Conservation (phyloP, 352 stramenopile species). For the Phytopythium litorale region DNA sequence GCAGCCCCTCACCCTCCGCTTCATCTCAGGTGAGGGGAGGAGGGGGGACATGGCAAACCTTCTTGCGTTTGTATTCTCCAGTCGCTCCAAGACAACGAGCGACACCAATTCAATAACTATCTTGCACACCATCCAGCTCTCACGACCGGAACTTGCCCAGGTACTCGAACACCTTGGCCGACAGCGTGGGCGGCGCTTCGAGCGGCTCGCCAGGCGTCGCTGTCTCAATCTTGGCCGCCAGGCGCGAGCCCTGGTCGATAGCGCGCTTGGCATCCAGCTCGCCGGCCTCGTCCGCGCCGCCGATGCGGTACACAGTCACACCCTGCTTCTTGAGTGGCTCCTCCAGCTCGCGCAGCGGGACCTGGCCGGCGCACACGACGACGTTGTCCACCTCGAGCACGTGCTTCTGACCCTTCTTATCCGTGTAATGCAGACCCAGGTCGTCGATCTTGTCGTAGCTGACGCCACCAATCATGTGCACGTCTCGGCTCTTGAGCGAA, state of each 20-base stretch:
- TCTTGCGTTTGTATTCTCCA: neutral
- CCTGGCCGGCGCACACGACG: slow-evolving; percentile 95
- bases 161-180: slow-evolving; percentile 47
- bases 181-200: slow-evolving; percentile 32
- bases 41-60: slow-evolving; percentile 2
- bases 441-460: slow-evolving; percentile 95
- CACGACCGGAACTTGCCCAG: slow-evolving; percentile 47
- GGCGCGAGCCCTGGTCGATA: slow-evolving; percentile 94
- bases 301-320: slow-evolving; percentile 92
- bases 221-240: slow-evolving; percentile 83
- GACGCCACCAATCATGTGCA: slow-evolving; percentile 93
- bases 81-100: neutral
- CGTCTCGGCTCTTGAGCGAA: slow-evolving; percentile 87
- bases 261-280: slow-evolving; percentile 97
- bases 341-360: slow-evolving; percentile 88
- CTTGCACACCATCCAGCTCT: slow-evolving; percentile 3
- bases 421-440: slow-evolving; percentile 91
- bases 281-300: slow-evolving; percentile 91
- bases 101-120: neutral
- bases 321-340: slow-evolving; percentile 63
- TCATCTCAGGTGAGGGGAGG: neutral
- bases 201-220: slow-evolving; percentile 64
- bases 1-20: neutral
- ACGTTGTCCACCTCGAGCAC: slow-evolving; percentile 95
- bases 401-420: slow-evolving; percentile 77